A percentile compares a stretch with the other conserved stretches of the same genome.
phyloP scores from a whole-genome alignment of 2,329 filamentous ascomycete species.

The Davidsoniella virescens region DNA sequence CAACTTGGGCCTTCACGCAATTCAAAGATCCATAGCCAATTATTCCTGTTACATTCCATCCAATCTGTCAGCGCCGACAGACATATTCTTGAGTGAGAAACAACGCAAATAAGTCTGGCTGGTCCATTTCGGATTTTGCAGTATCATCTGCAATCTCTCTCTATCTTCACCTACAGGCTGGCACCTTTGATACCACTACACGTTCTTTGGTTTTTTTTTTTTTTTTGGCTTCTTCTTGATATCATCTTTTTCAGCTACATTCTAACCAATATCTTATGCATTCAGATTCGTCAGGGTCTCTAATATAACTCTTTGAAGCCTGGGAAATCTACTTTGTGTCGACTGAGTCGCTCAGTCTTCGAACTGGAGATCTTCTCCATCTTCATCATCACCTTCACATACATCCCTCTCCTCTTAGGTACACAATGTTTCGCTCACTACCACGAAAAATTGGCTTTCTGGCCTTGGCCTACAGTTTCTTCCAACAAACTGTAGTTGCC shows the following conservation, averaged over 20 bases:
- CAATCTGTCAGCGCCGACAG: too few species aligned
- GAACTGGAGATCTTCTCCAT: not conserved
- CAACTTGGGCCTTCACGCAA: too few species aligned
- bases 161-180: not conserved
- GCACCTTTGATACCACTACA: too few species aligned
- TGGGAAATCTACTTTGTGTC: too few species aligned
- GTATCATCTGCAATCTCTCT: not conserved
- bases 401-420: not conserved
- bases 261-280: not conserved
- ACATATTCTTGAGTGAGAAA: too few species aligned
- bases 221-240: not conserved
- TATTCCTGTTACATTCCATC: too few species aligned
- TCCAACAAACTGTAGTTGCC: not conserved
- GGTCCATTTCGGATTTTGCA: too few species aligned
- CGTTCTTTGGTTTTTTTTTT: not conserved
- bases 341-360: too few species aligned
- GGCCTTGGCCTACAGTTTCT: not conserved
- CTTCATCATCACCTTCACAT: not conserved
- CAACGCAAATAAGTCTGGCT: too few species aligned
- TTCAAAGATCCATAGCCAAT: too few species aligned
- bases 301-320: too few species aligned
- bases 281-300: too few species aligned
- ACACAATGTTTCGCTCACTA: conserved; percentile 1
- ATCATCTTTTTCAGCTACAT: not conserved
- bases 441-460: not conserved